phyloP scores from a whole-genome alignment of 768 basidiomycete species.

The Pleurotus platypus region DNA sequence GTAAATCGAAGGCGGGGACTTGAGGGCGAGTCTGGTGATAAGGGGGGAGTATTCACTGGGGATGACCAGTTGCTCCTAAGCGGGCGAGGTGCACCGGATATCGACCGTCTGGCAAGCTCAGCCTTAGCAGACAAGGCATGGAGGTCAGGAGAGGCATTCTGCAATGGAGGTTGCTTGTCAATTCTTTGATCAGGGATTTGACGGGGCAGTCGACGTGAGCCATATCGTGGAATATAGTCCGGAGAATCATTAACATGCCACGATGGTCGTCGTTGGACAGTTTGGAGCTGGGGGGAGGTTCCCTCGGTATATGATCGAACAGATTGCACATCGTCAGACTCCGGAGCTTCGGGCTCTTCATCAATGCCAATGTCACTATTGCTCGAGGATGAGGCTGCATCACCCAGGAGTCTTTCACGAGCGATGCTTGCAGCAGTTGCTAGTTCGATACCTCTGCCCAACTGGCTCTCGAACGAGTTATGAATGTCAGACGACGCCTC shows the following conservation, averaged over 20 bases:
- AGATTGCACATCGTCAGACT: constrained; percentile 69
- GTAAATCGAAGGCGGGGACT: constrained; percentile 27
- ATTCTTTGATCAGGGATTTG: constrained; percentile 20
- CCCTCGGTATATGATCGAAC: constrained; percentile 64
- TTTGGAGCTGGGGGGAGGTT: constrained; percentile 17
- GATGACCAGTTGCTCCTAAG: constrained; percentile 36
- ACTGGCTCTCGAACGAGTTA: constrained; percentile 60
- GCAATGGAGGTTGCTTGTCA: constrained; percentile 17
- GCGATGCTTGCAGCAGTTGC: constrained; percentile 64
- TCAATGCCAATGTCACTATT: constrained; percentile 67
- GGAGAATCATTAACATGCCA: constrained; percentile 31
- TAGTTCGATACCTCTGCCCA: constrained; percentile 62
- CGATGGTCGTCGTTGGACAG: constrained; percentile 41
- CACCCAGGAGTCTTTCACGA: constrained; percentile 45
- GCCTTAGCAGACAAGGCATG: constrained; percentile 26
- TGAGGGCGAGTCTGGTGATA: constrained; percentile 46
- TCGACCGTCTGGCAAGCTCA: constrained; percentile 39
- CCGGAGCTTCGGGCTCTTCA: constrained; percentile 62
- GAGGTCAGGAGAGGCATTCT: constrained; percentile 18
- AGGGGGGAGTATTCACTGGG: constrained; percentile 34
- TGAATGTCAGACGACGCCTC: constrained; percentile 69
- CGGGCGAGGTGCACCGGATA: constrained; percentile 40
- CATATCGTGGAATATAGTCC: constrained; percentile 10
- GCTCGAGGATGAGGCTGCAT: constrained; percentile 48
- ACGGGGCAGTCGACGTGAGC: constrained; percentile 10